A percentile compares a stretch with the other conserved stretches of the same genome.
phyloP scores from a whole-genome alignment of 73 alveolate genomes.

The Paramecium octaurelia region DNA sequence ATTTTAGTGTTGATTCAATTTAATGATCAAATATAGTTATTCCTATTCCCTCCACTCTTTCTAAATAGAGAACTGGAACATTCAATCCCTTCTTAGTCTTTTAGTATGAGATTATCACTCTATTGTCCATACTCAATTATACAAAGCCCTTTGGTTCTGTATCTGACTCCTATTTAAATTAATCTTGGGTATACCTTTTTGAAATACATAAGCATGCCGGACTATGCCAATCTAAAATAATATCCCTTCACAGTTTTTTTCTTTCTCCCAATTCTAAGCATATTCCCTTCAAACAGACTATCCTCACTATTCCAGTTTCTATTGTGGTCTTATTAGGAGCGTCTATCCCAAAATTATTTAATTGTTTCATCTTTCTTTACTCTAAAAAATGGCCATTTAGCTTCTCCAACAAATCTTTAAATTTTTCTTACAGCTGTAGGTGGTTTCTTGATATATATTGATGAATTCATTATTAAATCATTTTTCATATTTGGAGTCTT shows the following conservation, averaged over 20 bases:
- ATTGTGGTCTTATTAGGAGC: not conserved
- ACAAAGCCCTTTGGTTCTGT: not conserved
- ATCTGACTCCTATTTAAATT: not conserved
- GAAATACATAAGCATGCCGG: not conserved
- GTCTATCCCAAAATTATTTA: not conserved
- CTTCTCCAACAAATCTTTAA: not conserved
- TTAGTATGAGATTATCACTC: not conserved
- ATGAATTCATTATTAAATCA: not conserved
- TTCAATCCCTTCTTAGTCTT: not conserved
- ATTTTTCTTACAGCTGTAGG: not conserved
- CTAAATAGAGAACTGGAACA: slow-evolving; percentile 18
- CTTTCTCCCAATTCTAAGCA: slow-evolving; percentile 46
- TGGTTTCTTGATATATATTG: not conserved
- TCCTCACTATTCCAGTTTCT: slow-evolving; percentile 4
- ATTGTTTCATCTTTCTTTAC: not conserved
- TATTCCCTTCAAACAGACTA: slow-evolving; percentile 4
- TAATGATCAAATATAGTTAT: slow-evolving; percentile 40
- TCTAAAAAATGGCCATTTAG: slow-evolving; percentile 32
- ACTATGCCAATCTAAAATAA: not conserved
- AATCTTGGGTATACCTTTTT: not conserved
- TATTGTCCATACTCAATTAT: not conserved
- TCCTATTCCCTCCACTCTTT: not conserved
- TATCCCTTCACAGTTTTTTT: slow-evolving; percentile 33
- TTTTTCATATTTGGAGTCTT: not conserved
- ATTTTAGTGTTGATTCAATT: not conserved